A percentile compares a stretch with the other conserved stretches of the same genome.
phyloP scores from a whole-genome alignment of 2,329 filamentous ascomycete genomes.

The Diplodia intermedia region DNA sequence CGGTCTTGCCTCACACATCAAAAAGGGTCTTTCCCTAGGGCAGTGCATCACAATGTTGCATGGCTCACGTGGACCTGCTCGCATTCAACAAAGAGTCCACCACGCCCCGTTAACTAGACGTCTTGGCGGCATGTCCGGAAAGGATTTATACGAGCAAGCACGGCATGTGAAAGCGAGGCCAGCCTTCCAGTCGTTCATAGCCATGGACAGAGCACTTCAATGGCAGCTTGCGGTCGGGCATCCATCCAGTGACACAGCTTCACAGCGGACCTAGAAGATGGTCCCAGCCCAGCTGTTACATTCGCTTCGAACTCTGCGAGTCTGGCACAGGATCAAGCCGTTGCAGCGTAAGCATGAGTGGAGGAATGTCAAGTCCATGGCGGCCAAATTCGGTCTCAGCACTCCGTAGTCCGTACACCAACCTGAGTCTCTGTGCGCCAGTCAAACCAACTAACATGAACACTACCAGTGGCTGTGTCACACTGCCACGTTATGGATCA shows the following conservation, averaged over 20 bases:
- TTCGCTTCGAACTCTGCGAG: slow-evolving; percentile 3
- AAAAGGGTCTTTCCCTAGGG: background rate
- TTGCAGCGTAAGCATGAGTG: background rate
- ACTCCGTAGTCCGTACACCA: background rate
- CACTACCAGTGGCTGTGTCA: background rate
- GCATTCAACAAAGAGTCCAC: background rate
- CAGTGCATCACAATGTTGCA: background rate
- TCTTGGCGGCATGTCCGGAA: background rate
- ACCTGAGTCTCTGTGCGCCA: background rate
- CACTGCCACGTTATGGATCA: background rate
- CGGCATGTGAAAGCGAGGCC: slow-evolving; percentile 8
- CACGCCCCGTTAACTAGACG: background rate
- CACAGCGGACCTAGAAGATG: background rate
- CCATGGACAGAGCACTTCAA: background rate
- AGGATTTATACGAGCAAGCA: background rate
- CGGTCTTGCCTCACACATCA: background rate
- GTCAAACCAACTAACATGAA: background rate
- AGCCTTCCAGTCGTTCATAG: background rate
- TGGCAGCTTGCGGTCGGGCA: background rate
- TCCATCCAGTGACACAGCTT: background rate
- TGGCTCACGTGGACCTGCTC: background rate
- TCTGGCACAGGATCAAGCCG: background rate
- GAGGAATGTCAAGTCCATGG: background rate
- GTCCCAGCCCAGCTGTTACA: background rate
- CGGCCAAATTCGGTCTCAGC: background rate